These are phyloP conservation scores for Acacia crassicarpa DNA, from an alignment of 306 rosid genomes.

Conservation along the genomic window DNA sequence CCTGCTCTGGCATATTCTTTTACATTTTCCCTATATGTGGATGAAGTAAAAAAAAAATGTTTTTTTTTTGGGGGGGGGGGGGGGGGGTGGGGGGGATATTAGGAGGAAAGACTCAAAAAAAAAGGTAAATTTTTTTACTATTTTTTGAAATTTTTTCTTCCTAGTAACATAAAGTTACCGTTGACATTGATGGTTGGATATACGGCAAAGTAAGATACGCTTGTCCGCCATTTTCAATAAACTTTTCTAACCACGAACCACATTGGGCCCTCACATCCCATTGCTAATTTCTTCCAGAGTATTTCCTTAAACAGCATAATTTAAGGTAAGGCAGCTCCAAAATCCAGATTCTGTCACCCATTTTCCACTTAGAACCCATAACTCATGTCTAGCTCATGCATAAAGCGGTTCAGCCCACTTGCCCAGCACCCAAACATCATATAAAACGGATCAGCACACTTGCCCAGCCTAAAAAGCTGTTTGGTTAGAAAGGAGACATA, in stretches of 20 bases:
- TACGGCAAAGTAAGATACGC: conserved; percentile 12
- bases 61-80: no score
- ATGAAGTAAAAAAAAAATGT: no score
- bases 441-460: no score
- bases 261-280: neutral
- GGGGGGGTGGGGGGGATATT: no score
- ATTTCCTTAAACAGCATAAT: conserved; percentile 19
- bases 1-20: conserved; percentile 4
- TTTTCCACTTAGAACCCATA: neutral
- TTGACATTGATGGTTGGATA: conserved; percentile 12
- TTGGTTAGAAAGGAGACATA: no score
- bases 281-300: neutral
- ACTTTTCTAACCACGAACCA: neutral
- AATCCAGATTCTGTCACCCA: neutral
- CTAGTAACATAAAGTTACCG: no score
- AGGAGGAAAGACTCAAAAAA: no score
- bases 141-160: no score
- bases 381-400: neutral
- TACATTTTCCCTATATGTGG: no score
- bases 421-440: neutral
- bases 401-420: neutral
- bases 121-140: no score
- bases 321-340: neutral
- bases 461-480: no score
- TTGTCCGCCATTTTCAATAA: conserved; percentile 47